Percentiles rank a stretch among this genome's conserved stretches.
phyloP scores from a whole-genome alignment of 495 filamentous ascomycete species.

The Tuber borchii region DNA sequence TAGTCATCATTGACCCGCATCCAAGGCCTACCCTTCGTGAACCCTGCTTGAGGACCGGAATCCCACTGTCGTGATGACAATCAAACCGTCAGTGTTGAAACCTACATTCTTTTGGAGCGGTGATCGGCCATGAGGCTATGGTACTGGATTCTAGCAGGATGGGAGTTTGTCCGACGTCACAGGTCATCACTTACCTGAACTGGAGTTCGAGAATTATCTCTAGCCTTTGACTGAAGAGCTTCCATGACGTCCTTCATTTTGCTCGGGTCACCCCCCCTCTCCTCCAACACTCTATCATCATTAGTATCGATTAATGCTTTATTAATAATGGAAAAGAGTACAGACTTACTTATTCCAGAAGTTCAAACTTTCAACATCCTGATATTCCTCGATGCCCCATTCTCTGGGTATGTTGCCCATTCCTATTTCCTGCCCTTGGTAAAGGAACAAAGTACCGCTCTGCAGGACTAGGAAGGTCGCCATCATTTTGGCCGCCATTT shows the following conservation, averaged over 20 bases:
- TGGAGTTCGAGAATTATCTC: constrained; percentile 55
- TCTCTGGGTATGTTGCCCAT: constrained; percentile 62
- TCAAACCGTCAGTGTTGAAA: neutral
- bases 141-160: constrained; percentile 1
- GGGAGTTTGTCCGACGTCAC: neutral
- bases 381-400: constrained; percentile 64
- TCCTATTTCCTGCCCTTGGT: constrained; percentile 71
- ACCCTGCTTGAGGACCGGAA: constrained; percentile 49
- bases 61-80: constrained; percentile 49
- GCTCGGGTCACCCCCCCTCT: constrained; percentile 36
- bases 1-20: constrained; percentile 57
- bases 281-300: constrained; percentile 42
- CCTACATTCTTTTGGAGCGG: neutral
- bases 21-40: constrained; percentile 55
- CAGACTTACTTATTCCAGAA: constrained; percentile 52
- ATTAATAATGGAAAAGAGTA: neutral
- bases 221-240: constrained; percentile 51
- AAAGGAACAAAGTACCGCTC: constrained; percentile 65
- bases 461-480: constrained; percentile 54
- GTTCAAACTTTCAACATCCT: constrained; percentile 64
- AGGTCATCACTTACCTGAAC: constrained; percentile 24
- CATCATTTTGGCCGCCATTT: constrained; percentile 56
- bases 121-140: neutral
- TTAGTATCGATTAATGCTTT: constrained; percentile 16
- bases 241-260: constrained; percentile 38